phyloP scores from a whole-genome alignment of 2,329 filamentous ascomycete species.

The Paraphoma sp. region DNA sequence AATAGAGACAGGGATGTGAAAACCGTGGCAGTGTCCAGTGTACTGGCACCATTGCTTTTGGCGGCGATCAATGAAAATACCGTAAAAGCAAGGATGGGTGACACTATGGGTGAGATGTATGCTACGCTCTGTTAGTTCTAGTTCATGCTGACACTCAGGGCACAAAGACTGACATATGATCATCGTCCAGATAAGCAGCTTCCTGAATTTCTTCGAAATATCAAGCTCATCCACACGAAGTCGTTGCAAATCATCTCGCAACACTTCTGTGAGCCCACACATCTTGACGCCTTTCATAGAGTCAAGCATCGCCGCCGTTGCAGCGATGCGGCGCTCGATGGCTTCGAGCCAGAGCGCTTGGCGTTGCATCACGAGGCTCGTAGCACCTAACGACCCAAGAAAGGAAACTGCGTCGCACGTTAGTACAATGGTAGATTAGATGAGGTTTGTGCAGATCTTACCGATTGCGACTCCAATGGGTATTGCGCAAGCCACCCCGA shows the following conservation, averaged over 20 bases:
- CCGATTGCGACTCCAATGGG: conserved; percentile 55
- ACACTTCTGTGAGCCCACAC: conserved; percentile 45
- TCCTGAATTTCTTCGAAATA: conserved; percentile 44
- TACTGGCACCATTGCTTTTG: conserved; percentile 36
- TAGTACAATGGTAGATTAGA: conserved; percentile 1
- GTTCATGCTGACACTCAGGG: background rate
- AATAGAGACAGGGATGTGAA: conserved; percentile 59
- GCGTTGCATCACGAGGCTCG: conserved; percentile 38
- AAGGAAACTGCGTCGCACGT: conserved; percentile 18
- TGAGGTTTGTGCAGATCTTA: conserved; percentile 12
- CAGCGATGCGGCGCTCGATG: conserved; percentile 53
- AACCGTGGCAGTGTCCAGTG: conserved; percentile 50
- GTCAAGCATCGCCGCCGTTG: conserved; percentile 51
- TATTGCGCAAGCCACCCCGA: conserved; percentile 57
- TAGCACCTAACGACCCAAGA: conserved; percentile 36
- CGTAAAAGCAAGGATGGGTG: conserved; percentile 55
- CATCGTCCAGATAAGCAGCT: conserved; percentile 46
- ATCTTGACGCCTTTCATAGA: conserved; percentile 58
- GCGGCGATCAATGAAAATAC: conserved; percentile 52
- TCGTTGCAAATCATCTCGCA: conserved; percentile 36
- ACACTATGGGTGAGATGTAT: conserved; percentile 44
- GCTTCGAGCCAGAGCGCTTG: conserved; percentile 52
- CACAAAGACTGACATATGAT: conserved; percentile 33
- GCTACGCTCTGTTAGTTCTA: conserved; percentile 21
- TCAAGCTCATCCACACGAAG: conserved; percentile 43